Percentiles rank a stretch among this genome's conserved stretches.
Evolutionary conservation across 148 eudicot genomes (phyloP).

Genomic region (Arbutus unedo): DNA sequence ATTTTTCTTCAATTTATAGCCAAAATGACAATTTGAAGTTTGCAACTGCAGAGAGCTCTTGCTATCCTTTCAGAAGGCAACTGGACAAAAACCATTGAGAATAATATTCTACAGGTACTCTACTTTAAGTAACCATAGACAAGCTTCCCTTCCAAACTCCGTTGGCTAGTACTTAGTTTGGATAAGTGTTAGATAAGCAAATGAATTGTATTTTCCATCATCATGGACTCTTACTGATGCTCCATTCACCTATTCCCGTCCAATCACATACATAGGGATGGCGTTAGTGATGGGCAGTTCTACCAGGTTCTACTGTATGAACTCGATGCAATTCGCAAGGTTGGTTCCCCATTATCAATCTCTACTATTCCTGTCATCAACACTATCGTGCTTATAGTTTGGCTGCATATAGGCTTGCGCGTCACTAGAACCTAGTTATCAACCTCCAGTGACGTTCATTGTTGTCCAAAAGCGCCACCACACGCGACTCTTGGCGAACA

Average conservation of each 20-base stretch:
- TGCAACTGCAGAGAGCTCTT: slow-evolving; percentile 62
- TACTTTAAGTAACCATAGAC: neutral
- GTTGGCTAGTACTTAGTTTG: neutral
- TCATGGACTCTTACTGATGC: neutral
- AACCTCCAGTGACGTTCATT: slow-evolving; percentile 84
- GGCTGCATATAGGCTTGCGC: slow-evolving; percentile 67
- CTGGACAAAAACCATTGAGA: slow-evolving; percentile 67
- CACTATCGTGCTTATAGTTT: neutral
- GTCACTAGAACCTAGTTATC: slow-evolving; percentile 74
- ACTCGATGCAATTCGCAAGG: slow-evolving; percentile 97
- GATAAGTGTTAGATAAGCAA: neutral
- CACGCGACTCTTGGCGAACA: slow-evolving; percentile 73
- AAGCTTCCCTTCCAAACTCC: neutral
- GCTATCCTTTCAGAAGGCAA: slow-evolving; percentile 70
- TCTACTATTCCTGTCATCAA: neutral
- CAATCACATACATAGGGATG: slow-evolving; percentile 50
- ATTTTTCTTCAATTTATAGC: neutral
- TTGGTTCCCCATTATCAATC: slow-evolving; percentile 15
- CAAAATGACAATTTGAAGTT: slow-evolving; percentile 6
- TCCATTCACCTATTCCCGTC: neutral
- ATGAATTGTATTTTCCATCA: neutral
- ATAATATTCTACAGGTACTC: slow-evolving; percentile 88
- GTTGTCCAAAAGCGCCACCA: slow-evolving; percentile 96
- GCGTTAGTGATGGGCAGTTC: slow-evolving; percentile 94
- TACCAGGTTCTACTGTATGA: slow-evolving; percentile 83